Percentiles rank a stretch among this genome's conserved stretches.
These are phyloP conservation scores for Hypoxylon sp. DNA, from an alignment of 2,329 filamentous ascomycete genomes.

Conservation along the genomic window DNA sequence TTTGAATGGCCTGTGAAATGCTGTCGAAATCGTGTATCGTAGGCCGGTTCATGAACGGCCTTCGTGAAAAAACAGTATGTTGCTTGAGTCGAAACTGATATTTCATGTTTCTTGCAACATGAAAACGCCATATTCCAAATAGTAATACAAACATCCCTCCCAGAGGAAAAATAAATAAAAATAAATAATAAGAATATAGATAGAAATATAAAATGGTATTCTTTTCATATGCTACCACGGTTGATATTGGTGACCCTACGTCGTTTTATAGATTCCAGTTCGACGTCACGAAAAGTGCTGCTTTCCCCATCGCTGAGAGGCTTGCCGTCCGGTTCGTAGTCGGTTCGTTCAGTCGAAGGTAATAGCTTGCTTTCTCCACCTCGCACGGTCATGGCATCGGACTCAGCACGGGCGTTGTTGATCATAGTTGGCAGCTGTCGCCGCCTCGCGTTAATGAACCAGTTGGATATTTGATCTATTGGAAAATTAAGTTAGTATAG, in stretches of 20 bases:
- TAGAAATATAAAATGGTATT: neutral
- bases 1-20: constrained; percentile 13
- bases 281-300: constrained; percentile 61
- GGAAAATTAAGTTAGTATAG: constrained; percentile 40
- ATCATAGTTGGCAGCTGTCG: constrained; percentile 74
- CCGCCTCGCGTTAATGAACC: constrained; percentile 84
- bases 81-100: constrained; percentile 10
- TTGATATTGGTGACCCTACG: constrained; percentile 57
- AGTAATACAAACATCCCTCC: constrained; percentile 24
- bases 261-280: constrained; percentile 56
- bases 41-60: constrained; percentile 13
- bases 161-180: constrained; percentile 21
- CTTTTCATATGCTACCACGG: constrained; percentile 64
- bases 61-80: constrained; percentile 11
- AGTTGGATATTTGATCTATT: constrained; percentile 80
- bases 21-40: constrained; percentile 4
- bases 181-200: too few relatives aligned
- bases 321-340: constrained; percentile 57
- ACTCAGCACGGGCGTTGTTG: constrained; percentile 68
- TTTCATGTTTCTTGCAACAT: constrained; percentile 14
- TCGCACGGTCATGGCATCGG: constrained; percentile 62
- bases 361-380: constrained; percentile 57
- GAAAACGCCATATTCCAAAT: constrained; percentile 18
- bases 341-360: constrained; percentile 56
- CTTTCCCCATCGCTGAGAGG: constrained; percentile 65